Evolutionary conservation across 108 stramenopile species (phyloP).

Genomic region (Nitzschia inconspicua): DNA sequence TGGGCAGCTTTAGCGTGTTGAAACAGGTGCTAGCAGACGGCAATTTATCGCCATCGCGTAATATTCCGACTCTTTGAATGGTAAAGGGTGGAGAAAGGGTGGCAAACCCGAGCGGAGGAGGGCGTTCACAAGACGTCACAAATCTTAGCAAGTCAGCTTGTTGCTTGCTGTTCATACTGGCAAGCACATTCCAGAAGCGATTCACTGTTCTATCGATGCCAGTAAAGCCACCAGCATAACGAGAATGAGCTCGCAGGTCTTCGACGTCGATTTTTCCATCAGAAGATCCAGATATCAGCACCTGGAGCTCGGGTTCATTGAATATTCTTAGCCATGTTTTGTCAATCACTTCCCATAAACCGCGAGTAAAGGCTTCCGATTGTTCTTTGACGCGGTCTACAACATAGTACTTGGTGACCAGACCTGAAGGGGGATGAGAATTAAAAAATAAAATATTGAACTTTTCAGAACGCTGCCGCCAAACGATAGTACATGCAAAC

Average conservation of each 20-base stretch:
- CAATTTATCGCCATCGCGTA: constrained; percentile 85
- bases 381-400: constrained; percentile 87
- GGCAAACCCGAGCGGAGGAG: constrained; percentile 96
- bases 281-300: constrained; percentile 85
- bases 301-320: constrained; percentile 95
- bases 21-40: constrained; percentile 98
- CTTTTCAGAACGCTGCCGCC: no score
- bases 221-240: constrained; percentile 90
- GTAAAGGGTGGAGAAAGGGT: constrained; percentile 95
- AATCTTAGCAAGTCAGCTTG: constrained; percentile 91
- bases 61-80: constrained; percentile 88
- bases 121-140: constrained; percentile 95
- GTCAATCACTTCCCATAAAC: constrained; percentile 93
- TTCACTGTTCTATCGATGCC: constrained; percentile 72
- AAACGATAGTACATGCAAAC: not conserved
- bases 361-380: constrained; percentile 91
- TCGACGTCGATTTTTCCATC: constrained; percentile 87
- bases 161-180: constrained; percentile 68
- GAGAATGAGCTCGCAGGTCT: constrained; percentile 87
- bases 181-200: constrained; percentile 91
- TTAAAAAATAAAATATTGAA: no score
- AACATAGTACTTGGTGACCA: constrained; percentile 95
- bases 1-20: constrained; percentile 97
- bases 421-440: no score
- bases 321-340: constrained; percentile 88